phyloP scores from a whole-genome alignment of 1,284 basidiomycete species.

The Boletellus deceptivus region DNA sequence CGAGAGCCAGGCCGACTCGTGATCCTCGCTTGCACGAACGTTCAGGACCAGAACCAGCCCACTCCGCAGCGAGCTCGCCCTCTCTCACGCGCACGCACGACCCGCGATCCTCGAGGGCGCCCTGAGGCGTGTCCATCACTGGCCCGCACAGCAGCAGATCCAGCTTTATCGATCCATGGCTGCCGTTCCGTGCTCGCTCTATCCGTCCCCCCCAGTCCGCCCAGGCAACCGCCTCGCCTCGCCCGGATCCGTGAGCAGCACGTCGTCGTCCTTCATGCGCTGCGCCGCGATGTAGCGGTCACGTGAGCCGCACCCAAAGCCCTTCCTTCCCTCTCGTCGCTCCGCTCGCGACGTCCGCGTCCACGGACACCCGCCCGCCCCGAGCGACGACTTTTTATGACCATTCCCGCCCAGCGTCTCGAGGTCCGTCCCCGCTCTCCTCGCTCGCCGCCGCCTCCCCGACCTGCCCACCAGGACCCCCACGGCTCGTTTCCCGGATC shows the following conservation, averaged over 20 bases:
- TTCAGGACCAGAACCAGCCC: conserved; percentile 22
- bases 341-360: conserved; percentile 1
- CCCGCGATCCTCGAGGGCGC: background rate
- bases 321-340: conserved; percentile 2
- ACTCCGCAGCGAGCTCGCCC: background rate
- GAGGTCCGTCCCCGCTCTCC: conserved; percentile 14
- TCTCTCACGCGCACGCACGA: background rate
- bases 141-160: background rate
- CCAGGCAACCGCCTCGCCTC: no score
- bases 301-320: conserved; percentile 19
- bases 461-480: background rate
- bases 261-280: no score
- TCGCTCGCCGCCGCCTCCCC: background rate
- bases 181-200: no score
- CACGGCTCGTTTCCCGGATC: conserved; percentile 2
- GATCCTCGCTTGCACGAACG: conserved; percentile 29
- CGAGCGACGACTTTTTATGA: conserved; percentile 12
- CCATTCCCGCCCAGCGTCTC: background rate
- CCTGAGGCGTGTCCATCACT: background rate
- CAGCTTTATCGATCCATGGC: background rate
- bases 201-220: no score
- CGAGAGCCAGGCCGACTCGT: conserved; percentile 19
- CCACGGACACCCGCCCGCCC: no score
- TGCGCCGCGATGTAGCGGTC: conserved; percentile 6
- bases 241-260: no score